phyloP scores from a whole-genome alignment of 345 rosid species.

The Eucalyptus melliodora region DNA sequence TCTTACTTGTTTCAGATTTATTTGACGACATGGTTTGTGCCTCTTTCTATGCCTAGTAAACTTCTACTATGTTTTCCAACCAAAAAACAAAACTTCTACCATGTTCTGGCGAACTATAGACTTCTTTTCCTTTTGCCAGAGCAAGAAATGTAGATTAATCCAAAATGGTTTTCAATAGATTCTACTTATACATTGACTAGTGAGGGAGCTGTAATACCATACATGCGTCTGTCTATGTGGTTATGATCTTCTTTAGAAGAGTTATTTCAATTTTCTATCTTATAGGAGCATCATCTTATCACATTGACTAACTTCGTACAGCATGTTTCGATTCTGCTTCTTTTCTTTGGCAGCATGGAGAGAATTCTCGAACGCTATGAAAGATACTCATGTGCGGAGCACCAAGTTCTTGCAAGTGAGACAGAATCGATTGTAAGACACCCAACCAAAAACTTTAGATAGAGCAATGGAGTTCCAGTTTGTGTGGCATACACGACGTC shows the following conservation, averaged over 20 bases:
- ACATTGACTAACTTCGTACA: background rate
- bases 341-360: slow-evolving; percentile 44
- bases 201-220: background rate
- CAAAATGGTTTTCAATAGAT: background rate
- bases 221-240: background rate
- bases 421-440: slow-evolving; percentile 19
- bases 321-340: background rate
- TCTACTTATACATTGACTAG: background rate
- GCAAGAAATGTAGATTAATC: background rate
- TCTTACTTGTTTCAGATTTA: background rate
- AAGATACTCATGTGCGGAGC: slow-evolving; percentile 53
- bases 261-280: background rate
- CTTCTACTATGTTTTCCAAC: background rate
- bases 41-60: background rate
- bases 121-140: background rate
- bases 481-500: background rate
- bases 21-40: background rate
- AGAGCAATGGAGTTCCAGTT: background rate
- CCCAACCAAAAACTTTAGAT: background rate
- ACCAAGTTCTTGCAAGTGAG: slow-evolving; percentile 36
- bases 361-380: slow-evolving; percentile 74
- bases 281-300: background rate
- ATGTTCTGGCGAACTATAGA: background rate
- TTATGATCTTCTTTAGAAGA: background rate
- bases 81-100: background rate